Conservation (phyloP, 257 asterid species). For the Gardenia jasminoides region DNA sequence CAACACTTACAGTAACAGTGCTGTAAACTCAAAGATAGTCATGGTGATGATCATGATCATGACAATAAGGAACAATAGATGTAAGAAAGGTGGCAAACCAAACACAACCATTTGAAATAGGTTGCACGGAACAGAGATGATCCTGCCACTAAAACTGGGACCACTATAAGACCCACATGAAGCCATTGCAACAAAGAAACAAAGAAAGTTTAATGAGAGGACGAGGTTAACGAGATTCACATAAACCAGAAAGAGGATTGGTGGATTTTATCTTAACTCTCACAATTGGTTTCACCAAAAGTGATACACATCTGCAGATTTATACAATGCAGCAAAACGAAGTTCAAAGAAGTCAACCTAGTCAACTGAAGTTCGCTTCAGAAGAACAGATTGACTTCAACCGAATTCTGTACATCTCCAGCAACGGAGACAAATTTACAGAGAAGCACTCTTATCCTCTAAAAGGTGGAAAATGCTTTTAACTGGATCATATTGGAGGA, state of each 20-base stretch:
- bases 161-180: conserved; percentile 20
- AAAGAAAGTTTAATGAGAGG: conserved; percentile 11
- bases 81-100: not conserved
- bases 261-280: conserved; percentile 26
- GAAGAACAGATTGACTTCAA: conserved; percentile 52
- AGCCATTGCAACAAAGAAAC: conserved; percentile 21
- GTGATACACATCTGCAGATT: conserved; percentile 60
- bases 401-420: conserved; percentile 66
- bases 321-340: conserved; percentile 56
- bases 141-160: conserved; percentile 12
- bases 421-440: conserved; percentile 68
- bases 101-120: conserved; percentile 2
- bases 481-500: conserved; percentile 36
- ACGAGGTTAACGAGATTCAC: conserved; percentile 31
- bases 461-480: conserved; percentile 31
- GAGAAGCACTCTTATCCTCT: conserved; percentile 51
- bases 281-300: conserved; percentile 48
- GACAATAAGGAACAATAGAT: not conserved
- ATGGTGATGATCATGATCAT: not conserved
- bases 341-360: conserved; percentile 55
- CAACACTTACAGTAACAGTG: not conserved
- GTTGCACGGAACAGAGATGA: not conserved
- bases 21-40: not conserved
- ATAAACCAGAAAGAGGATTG: conserved; percentile 33
- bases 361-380: conserved; percentile 54